Base-by-base conservation (phyloP, 352 stramenopile genomes). In the Globisporangium radiosum region DNA sequence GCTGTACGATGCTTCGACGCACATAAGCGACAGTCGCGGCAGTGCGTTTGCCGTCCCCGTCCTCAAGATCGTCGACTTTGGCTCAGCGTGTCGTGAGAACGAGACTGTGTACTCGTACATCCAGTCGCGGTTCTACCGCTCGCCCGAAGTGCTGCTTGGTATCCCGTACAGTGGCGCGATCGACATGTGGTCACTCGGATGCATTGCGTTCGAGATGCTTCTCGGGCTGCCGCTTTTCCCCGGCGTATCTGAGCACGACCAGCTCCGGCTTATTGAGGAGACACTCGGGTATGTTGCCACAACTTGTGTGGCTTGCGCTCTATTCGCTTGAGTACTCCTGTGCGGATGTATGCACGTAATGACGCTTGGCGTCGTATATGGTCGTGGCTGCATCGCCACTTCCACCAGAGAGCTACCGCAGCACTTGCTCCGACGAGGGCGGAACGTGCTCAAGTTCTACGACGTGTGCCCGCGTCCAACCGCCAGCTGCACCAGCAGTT, bases 51-150 rank as follows among this genome's bases (percentile, higher is more conserved):
- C 55, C 33, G 70, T 52, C 6, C 68, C 68, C 13, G 56, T 69
- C 25, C 55, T 81, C 25, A 98, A 99, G 63, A 76, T 99, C 19
- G 98, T 99, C 64, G 96, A 99, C 76, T 98, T 99, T 86, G 96
- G 96, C 42, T 97, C 80, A 13, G 96, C 54, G 77, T 81, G 43
- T 76, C 91, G 72, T 85, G 95, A 76, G 51, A 85, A 94, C 54
- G 62, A 70, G 55, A 72, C 76, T 9, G 89, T 97, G 72, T 97
- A 97, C 71, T 94, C 88, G n/a, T 98, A 98, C 70, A 98, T 98
- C 69, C 95, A 98, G 75, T 96, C 79, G 69, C 81, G 92, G 25
- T 98, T 98, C 68, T 98, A 98, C 70, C 82, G 87, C 1, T 85
- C 82, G 4, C 83, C 83, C 1, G 84, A 94, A 47, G 82, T 93